A percentile compares a stretch with the other conserved stretches of the same genome.
Conservation (phyloP, 1,139 yeast genomes). For the Saccharomyces pastorianus region DNA sequence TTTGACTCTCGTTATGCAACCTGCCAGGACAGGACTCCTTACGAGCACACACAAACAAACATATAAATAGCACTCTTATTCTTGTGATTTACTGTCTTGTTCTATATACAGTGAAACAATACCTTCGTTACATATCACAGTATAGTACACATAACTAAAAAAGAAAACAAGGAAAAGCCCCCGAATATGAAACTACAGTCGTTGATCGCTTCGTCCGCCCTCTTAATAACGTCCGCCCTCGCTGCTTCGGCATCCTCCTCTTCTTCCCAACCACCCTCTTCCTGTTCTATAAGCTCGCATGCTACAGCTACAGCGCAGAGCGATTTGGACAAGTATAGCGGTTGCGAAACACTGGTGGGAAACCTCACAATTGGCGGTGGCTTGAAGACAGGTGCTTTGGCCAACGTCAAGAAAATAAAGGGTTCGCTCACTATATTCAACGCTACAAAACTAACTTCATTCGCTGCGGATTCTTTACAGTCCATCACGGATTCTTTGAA, state of each 20-base stretch:
- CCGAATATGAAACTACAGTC: not conserved
- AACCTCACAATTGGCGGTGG: slow-evolving; percentile 61
- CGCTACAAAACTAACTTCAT: slow-evolving; percentile 51
- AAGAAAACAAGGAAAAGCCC: not conserved
- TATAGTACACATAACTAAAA: not conserved
- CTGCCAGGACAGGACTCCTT: not conserved
- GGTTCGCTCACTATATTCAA: slow-evolving; percentile 67
- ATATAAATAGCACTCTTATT: not conserved
- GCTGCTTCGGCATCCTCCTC: slow-evolving; percentile 27
- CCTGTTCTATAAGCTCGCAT: slow-evolving; percentile 39
- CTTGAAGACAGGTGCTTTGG: slow-evolving; percentile 49
- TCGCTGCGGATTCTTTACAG: slow-evolving; percentile 72
- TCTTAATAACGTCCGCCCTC: slow-evolving; percentile 9
- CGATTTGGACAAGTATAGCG: slow-evolving; percentile 63
- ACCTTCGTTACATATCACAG: not conserved
- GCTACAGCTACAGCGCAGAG: slow-evolving; percentile 71
- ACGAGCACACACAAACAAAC: not conserved
- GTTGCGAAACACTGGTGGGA: slow-evolving; percentile 78
- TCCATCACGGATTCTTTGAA: slow-evolving; percentile 64
- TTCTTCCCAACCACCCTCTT: slow-evolving; percentile 29
- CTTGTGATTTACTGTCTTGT: not conserved
- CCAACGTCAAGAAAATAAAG: slow-evolving; percentile 56
- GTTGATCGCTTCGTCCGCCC: not conserved
- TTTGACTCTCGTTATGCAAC: not conserved
- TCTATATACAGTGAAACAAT: no score